Base-by-base conservation (phyloP, 2,329 filamentous ascomycete genomes). In the Thermoascus crustaceus region DNA sequence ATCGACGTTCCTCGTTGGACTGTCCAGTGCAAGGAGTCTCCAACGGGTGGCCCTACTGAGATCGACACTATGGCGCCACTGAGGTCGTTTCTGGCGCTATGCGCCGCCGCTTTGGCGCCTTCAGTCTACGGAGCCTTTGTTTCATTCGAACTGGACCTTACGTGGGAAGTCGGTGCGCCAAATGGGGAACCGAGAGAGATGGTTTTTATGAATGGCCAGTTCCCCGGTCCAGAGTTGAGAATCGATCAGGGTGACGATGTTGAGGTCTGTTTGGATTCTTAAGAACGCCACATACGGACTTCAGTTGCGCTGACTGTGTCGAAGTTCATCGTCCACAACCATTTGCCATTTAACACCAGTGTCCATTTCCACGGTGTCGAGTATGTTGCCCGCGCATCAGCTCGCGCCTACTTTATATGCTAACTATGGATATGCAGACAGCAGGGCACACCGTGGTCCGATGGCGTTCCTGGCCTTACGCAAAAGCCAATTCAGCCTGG, bases 391-490 rank as follows among this genome's bases (percentile, higher is more conserved):
- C 10, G 16, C 8, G 9, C 7, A 29, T 18, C 5, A 16, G 5
- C n/a, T 17, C 16, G n/a, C 1, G 18, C 10, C 5, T 17, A 5
- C 3, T 16, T 21, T 11, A 3, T 9, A 9, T 13, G 13, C 16
- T 21, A 25, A 22, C 4, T 3, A 18, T 18, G 11, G 3, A 16
- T n/a, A n/a, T n/a, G n/a, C 18, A 49, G 71, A 23, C 69, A 72
- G 60, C 41, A 51, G 2, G 55, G 57, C 11, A 76, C 72, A 0
- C 71, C 73, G 0, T 77, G 72, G 73, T 67, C 73, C 0, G 76
- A 80, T 38, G 76, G 76, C 13, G 69, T 75, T 0, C 70, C 73
- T 1, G 75, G 75, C 1, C 53, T 78, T 2, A 67, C 68, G 0
- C 75, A 80, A 46, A 60, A 59, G 5, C 58, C 67, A 5, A 75